These are phyloP conservation scores for Puccinia hordei DNA, from an alignment of 1,284 basidiomycete species.

Conservation along the genomic window DNA sequence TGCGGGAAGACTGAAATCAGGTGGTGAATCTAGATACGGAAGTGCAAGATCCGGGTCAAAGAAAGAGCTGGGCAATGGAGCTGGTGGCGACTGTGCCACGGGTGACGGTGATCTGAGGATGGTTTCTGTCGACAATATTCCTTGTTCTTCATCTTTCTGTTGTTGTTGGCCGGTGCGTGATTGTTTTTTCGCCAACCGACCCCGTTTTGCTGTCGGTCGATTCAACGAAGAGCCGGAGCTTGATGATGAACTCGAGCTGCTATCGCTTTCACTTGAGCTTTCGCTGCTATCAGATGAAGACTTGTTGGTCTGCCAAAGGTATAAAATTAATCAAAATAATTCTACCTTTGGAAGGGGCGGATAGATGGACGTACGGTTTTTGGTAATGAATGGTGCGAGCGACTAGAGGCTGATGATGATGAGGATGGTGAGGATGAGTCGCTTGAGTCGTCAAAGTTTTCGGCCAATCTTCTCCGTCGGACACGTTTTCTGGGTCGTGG, in stretches of 20 bases:
- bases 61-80: slow-evolving; percentile 8
- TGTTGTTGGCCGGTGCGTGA: not conserved
- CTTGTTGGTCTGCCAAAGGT: not conserved
- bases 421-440: not conserved
- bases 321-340: not conserved
- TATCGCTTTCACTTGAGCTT: slow-evolving; percentile 14
- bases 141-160: not conserved
- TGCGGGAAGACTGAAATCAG: not conserved
- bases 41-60: slow-evolving; percentile 15
- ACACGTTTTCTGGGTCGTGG: slow-evolving; percentile 11
- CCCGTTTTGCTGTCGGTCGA: slow-evolving; percentile 21
- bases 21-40: slow-evolving; percentile 1
- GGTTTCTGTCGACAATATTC: not conserved
- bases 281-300: not conserved
- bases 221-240: slow-evolving; percentile 6
- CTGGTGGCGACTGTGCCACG: not conserved
- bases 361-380: not conserved
- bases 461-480: not conserved
- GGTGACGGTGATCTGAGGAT: not conserved
- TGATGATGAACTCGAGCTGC: not conserved
- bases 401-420: not conserved
- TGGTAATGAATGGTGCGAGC: not conserved
- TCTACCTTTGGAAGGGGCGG: not conserved
- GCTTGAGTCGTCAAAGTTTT: slow-evolving; percentile 1
- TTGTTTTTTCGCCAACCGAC: slow-evolving; percentile 22